These are phyloP conservation scores for Chytriomyces confervae DNA, from an alignment of 192 early-diverging fungal genomes.

Conservation along the genomic window DNA sequence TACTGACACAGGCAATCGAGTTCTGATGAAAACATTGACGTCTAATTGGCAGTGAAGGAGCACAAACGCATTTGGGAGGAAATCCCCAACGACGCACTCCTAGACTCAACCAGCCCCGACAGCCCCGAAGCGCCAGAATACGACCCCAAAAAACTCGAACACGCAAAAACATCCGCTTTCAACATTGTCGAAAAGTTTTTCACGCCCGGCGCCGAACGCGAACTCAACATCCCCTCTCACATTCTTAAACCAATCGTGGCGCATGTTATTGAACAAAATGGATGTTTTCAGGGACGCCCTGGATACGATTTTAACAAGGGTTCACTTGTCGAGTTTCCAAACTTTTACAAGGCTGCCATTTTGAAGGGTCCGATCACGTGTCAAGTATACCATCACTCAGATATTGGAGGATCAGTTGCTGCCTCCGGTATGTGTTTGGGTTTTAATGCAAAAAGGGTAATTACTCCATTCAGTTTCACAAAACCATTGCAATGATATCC, in stretches of 20 bases:
- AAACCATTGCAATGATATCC: too few species aligned
- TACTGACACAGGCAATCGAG: too few species aligned
- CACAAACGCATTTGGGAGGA: constrained; percentile 10
- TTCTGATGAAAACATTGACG: constrained; percentile 22
- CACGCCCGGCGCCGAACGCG: constrained; percentile 17
- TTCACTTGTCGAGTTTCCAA: constrained; percentile 40
- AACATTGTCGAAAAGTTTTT: constrained; percentile 32
- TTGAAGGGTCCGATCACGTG: constrained; percentile 18
- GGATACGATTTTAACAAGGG: constrained; percentile 32
- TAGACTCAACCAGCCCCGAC: neutral
- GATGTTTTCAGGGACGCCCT: constrained; percentile 39
- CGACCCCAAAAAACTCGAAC: neutral
- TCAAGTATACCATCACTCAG: constrained; percentile 20
- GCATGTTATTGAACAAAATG: constrained; percentile 20
- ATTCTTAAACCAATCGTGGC: constrained; percentile 26
- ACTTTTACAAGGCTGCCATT: constrained; percentile 41
- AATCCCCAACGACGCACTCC: constrained; percentile 3
- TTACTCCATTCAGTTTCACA: too few species aligned
- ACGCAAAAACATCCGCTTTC: neutral
- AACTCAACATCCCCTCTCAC: constrained; percentile 37
- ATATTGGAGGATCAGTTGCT: constrained; percentile 20
- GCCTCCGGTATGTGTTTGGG: constrained; percentile 19
- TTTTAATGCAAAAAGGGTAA: too few species aligned
- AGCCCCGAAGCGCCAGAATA: neutral
- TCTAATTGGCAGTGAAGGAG: constrained; percentile 23